Percentiles rank a stretch among this genome's conserved stretches.
phyloP scores from a whole-genome alignment of 2,329 filamentous ascomycete species.

The Fusarium mexicanum region DNA sequence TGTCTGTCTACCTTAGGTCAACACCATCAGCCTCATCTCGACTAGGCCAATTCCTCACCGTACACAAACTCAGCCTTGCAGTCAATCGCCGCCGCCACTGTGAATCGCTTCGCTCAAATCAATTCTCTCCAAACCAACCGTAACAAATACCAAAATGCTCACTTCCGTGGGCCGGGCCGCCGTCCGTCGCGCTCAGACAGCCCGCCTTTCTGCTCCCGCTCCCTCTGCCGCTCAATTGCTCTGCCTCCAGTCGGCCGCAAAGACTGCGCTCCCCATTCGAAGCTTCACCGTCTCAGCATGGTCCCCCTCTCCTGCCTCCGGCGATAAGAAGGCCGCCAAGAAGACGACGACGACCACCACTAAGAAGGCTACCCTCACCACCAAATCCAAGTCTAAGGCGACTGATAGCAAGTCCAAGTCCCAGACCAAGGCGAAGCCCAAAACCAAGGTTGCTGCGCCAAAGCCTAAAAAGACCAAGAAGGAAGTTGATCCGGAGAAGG shows the following conservation, averaged over 20 bases:
- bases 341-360: slow-evolving; percentile 27
- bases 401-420: slow-evolving; percentile 43
- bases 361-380: slow-evolving; percentile 35
- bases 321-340: slow-evolving; percentile 31
- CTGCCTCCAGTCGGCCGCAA: slow-evolving; percentile 26
- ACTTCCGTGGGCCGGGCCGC: slow-evolving; percentile 53
- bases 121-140: neutral
- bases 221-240: slow-evolving; percentile 37
- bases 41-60: slow-evolving; percentile 12
- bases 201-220: slow-evolving; percentile 37
- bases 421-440: slow-evolving; percentile 45
- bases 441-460: slow-evolving; percentile 37
- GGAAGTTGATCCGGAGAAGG: slow-evolving; percentile 49
- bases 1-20: neutral
- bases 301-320: slow-evolving; percentile 39
- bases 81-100: neutral
- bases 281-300: slow-evolving; percentile 47
- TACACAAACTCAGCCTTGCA: slow-evolving; percentile 19
- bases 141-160: slow-evolving; percentile 49
- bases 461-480: slow-evolving; percentile 48
- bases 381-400: slow-evolving; percentile 10
- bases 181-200: slow-evolving; percentile 47
- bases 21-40: slow-evolving; percentile 29
- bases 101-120: neutral
- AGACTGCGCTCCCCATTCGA: slow-evolving; percentile 38